phyloP scores from a whole-genome alignment of 768 basidiomycete genomes.

The Lactarius hengduanensis region DNA sequence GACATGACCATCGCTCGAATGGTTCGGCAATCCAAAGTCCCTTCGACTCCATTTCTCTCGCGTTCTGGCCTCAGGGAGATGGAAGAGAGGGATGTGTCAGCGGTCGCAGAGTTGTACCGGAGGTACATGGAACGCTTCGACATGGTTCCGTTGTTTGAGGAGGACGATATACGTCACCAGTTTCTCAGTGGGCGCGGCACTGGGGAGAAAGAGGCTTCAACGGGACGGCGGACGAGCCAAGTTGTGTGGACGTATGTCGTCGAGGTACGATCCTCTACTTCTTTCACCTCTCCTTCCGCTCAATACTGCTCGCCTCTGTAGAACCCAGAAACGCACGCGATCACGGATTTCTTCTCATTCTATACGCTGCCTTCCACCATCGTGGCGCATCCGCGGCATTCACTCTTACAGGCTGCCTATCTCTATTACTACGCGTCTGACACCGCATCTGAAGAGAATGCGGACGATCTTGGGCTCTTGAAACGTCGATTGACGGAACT shows the following conservation, averaged over 20 bases:
- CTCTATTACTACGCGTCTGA: conserved; percentile 94
- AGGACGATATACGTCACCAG: conserved; percentile 83
- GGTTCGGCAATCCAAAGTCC: conserved; percentile 71
- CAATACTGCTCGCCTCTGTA: conserved; percentile 36
- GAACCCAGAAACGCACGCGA: conserved; percentile 76
- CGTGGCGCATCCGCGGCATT: conserved; percentile 71
- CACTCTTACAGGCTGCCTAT: conserved; percentile 87
- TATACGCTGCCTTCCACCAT: conserved; percentile 95
- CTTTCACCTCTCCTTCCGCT: conserved; percentile 12
- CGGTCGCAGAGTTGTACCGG: conserved; percentile 67
- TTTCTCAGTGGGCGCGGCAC: conserved; percentile 82
- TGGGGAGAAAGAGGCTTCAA: conserved; percentile 46
- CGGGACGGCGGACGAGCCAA: conserved; percentile 65
- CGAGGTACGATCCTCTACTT: conserved; percentile 59
- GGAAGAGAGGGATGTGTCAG: conserved; percentile 70
- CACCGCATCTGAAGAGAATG: conserved; percentile 58
- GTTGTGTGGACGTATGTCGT: conserved; percentile 97
- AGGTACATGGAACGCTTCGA: conserved; percentile 86
- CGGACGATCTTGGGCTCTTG: conserved; percentile 60
- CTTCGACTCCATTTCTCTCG: conserved; percentile 45
- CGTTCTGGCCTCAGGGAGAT: conserved; percentile 79
- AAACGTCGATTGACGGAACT: conserved; percentile 70
- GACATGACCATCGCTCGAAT: conserved; percentile 90
- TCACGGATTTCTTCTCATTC: conserved; percentile 97
- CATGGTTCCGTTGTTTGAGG: conserved; percentile 68